These are phyloP conservation scores for Citrullus mucosospermus DNA, from an alignment of 306 rosid species.

Conservation along the genomic window DNA sequence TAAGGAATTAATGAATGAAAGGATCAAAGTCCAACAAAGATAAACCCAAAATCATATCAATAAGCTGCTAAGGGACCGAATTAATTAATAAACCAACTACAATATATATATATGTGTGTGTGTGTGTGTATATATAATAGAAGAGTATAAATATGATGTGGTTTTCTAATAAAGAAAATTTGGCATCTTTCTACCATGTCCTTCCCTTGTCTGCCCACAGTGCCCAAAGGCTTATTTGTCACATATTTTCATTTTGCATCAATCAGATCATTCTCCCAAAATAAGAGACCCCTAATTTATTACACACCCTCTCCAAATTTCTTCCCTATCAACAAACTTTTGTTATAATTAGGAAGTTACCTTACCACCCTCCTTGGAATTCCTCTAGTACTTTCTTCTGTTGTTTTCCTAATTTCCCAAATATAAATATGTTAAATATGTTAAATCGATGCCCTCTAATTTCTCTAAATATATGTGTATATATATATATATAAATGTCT, in stretches of 20 bases:
- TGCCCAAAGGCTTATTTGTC: conserved; percentile 6
- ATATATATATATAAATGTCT: background rate
- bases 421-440: background rate
- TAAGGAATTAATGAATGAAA: background rate
- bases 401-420: background rate
- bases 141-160: background rate
- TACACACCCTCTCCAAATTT: background rate
- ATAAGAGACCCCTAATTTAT: conserved; percentile 22
- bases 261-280: conserved; percentile 54
- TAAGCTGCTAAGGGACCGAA: background rate
- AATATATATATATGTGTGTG: background rate
- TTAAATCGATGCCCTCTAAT: background rate
- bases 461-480: background rate
- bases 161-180: background rate
- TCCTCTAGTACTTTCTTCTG: background rate
- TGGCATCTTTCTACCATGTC: conserved; percentile 34
- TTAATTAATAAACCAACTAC: background rate
- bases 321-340: background rate
- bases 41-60: conserved; percentile 1
- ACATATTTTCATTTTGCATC: conserved; percentile 30
- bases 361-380: background rate
- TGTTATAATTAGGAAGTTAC: background rate
- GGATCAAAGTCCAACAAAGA: background rate
- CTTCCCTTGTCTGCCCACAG: conserved; percentile 21
- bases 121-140: no score